Percentiles rank a stretch among this genome's conserved stretches.
Conservation (phyloP, 345 rosid species). For the Pistacia integerrima region DNA sequence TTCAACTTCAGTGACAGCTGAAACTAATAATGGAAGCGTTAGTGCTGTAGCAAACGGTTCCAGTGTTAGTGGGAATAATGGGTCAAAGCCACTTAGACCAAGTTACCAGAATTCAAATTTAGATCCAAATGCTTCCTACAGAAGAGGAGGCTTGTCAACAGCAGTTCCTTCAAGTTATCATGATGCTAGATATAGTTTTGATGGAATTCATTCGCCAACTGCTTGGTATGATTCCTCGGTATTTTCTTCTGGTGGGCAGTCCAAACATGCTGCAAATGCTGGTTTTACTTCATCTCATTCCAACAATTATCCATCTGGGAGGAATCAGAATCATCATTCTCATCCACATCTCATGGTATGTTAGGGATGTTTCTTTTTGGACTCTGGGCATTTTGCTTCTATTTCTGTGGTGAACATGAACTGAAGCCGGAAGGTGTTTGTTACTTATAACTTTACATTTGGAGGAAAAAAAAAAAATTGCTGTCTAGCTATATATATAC, state of each 20-base stretch:
- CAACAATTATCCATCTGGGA: slow-evolving; percentile 43
- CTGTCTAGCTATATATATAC: too few relatives aligned
- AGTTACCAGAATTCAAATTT: slow-evolving; percentile 40
- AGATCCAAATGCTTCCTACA: slow-evolving; percentile 41
- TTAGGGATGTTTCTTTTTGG: slow-evolving; percentile 2
- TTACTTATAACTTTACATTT: not conserved
- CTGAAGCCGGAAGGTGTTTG: not conserved
- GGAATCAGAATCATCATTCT: slow-evolving; percentile 42
- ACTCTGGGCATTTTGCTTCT: not conserved
- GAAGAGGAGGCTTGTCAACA: slow-evolving; percentile 37
- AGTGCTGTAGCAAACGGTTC: slow-evolving; percentile 30
- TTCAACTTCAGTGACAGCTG: slow-evolving; percentile 26
- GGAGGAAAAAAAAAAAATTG: not conserved
- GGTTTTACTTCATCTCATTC: slow-evolving; percentile 33
- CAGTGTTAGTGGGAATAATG: slow-evolving; percentile 37
- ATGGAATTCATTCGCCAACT: slow-evolving; percentile 35
- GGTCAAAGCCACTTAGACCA: slow-evolving; percentile 39
- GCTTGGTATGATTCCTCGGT: slow-evolving; percentile 40
- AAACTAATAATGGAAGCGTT: slow-evolving; percentile 32
- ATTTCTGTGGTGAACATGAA: not conserved
- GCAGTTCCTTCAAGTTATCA: slow-evolving; percentile 42
- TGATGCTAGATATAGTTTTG: slow-evolving; percentile 54
- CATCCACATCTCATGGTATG: slow-evolving; percentile 48
- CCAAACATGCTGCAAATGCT: slow-evolving; percentile 26
- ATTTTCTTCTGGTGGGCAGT: slow-evolving; percentile 30